Base-by-base conservation (phyloP, 2,329 filamentous ascomycete genomes). In the Fusarium hainanense region DNA sequence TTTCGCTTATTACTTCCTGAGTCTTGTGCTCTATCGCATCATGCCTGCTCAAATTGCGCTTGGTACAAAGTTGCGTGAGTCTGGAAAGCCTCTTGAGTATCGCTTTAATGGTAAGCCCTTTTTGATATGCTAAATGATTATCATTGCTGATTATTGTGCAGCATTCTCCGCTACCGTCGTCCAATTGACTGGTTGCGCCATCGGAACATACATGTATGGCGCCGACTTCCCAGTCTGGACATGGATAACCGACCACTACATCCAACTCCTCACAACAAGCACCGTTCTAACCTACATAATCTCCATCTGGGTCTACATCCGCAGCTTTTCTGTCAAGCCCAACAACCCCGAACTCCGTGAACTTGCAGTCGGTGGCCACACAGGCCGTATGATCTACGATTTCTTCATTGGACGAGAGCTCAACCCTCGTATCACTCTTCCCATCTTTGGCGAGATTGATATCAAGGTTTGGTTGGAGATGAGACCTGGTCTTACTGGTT, bases 361-460 rank as follows among this genome's bases (percentile, higher is more conserved):
- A 77, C 85, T 98, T 6, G 94, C 94, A 1, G 86, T 86, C 8
- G 93, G 93, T 28, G 94, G 93, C 11, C 88, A 91, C 73, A 90
- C 89, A 2, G 94, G 93, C 54, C 97, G 93, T 78, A 82, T 93
- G 64, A 83, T 97, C 32, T 97, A 98, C 79, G 94, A 98, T 80
- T 98, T 93, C 87, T 97, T 93, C 80, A 97, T 98, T 68, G 94
- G 94, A n/a, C 92, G 94, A 21, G 94, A 97, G 78, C 89, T 97
- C 58, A 98, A 97, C 81, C 94, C 94, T 4, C 92, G 94, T 46
- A 79, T 96, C 59, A 88, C 85, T 0, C 81, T 97, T 18, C 93
- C 93, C 0, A 78, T 96, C 42, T 84, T 97, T 64, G 93, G 93
- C 65, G 91, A 93, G 67, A 85, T 97, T 55, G 94, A 98, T 75